Evolutionary conservation across 208 protist species (phyloP).

Genomic region (Spongospora subterranea): DNA sequence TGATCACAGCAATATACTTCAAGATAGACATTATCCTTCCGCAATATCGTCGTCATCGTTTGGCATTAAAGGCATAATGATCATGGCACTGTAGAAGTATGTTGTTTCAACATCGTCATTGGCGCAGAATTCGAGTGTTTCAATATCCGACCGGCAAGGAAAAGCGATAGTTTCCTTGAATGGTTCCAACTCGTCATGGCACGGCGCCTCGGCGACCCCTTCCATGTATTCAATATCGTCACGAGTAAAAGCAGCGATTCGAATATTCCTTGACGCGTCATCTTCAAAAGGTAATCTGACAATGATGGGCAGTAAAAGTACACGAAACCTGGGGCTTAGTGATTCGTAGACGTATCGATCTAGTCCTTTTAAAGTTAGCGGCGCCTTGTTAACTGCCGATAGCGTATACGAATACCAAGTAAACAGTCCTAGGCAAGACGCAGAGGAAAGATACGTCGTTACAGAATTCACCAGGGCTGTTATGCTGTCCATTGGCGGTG

Average conservation of each 20-base stretch:
- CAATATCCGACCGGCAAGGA: background rate
- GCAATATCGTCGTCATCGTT: background rate
- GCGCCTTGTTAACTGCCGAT: slow-evolving; percentile 3
- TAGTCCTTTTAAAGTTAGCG: slow-evolving; percentile 24
- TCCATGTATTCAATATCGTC: slow-evolving; percentile 54
- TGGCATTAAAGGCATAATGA: background rate
- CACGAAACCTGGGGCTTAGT: background rate
- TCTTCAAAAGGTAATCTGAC: slow-evolving; percentile 32
- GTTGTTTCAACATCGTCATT: slow-evolving; percentile 50
- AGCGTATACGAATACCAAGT: slow-evolving; percentile 51
- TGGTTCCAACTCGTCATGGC: background rate
- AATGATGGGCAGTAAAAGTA: background rate
- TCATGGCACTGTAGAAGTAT: slow-evolving; percentile 27
- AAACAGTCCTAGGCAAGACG: slow-evolving; percentile 4
- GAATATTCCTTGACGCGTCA: background rate
- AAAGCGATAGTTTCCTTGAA: background rate
- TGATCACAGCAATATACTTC: too few species aligned
- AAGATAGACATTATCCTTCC: background rate
- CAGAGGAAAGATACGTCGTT: background rate
- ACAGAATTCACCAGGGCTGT: background rate
- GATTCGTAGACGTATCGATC: slow-evolving; percentile 3
- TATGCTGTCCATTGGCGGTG: background rate
- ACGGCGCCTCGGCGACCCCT: slow-evolving; percentile 4
- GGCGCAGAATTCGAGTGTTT: slow-evolving; percentile 22
- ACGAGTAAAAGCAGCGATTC: slow-evolving; percentile 9